Evolutionary conservation across 1,284 basidiomycete species (phyloP), one percentile per base, ranked within the genome.

Genomic region (Paramarasmius palmivorus): DNA sequence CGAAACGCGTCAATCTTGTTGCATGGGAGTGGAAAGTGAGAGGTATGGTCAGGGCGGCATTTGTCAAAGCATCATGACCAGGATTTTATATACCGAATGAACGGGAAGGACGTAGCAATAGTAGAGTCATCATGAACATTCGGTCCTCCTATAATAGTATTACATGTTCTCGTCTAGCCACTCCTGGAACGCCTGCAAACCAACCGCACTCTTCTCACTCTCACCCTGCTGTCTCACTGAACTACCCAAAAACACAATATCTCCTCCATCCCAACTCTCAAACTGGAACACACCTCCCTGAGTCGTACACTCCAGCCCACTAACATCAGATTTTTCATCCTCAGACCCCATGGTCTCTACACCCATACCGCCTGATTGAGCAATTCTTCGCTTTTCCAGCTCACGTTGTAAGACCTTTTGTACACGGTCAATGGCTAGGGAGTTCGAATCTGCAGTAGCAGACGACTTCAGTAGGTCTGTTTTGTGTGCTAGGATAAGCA

Each of bases 261-360:
- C 84, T 7, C 90, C 89, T 2, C 88, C 90, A 60, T 92, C 90
- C 90, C 90, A 92, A 44, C 86, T 80, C 2, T 75, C 75, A 62
- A 92, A 92, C 60, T 73, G 82, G 73, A 91, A 91, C 17, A 71
- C 63, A 1, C 75, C 76, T 9, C 73, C 77, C 39, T 72, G 69
- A 38, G 70, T 64, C 61, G 64, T 76, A 61, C 83, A 85, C 35
- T 88, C 86, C 46, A 90, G 64, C 2, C 86, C 87, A 42, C 83
- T 85, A 67, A 84, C 70, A 38, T 84, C 84, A 3, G 74, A 69
- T 55, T 87, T 83, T 56, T 81, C 82, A 8, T 78, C 84, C 53
- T 87, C 84, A 12, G 72, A 81, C 2, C 88, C 90, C 3, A 92
- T 68, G 34, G 83, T 81, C 63, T 91, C 90, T 8, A 92, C 73